phyloP scores from a whole-genome alignment of 1,139 yeast species.

The Pichia sp. region DNA sequence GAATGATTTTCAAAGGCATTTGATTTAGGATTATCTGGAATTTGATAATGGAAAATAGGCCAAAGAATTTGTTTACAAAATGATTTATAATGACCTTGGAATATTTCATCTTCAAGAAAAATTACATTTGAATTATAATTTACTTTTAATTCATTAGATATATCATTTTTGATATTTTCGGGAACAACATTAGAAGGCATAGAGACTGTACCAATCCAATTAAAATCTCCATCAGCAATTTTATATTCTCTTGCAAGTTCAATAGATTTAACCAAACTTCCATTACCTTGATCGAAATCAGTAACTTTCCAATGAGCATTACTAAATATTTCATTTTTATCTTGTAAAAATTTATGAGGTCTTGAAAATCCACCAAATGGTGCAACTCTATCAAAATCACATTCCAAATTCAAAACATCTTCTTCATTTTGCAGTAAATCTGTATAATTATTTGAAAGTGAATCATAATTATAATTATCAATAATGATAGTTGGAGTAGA shows the following conservation, averaged over 20 bases:
- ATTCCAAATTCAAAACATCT: conserved; percentile 1
- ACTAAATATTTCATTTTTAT: conserved; percentile 53
- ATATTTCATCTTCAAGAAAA: conserved; percentile 67
- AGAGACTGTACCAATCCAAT: conserved; percentile 88
- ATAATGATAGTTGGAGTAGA: no score
- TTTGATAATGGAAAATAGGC: conserved; percentile 96
- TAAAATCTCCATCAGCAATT: conserved; percentile 40
- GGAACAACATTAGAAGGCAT: conserved; percentile 86
- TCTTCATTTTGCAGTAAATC: conserved; percentile 12
- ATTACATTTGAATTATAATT: conserved; percentile 60
- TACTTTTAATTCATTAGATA: conserved; percentile 38
- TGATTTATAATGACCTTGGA: conserved; percentile 83
- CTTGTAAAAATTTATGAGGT: conserved; percentile 42
- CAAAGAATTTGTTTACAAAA: conserved; percentile 91
- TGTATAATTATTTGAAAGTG: conserved; percentile 6
- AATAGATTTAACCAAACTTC: conserved; percentile 84
- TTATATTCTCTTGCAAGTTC: conserved; percentile 46
- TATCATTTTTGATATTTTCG: conserved; percentile 43
- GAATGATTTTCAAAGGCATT: conserved; percentile 95
- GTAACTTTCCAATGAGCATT: conserved; percentile 73
- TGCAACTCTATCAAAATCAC: conserved; percentile 37
- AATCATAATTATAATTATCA: conserved; percentile 7
- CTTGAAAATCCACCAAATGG: conserved; percentile 76
- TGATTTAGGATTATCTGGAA: conserved; percentile 90
- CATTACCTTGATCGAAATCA: conserved; percentile 72